A percentile compares a stretch with the other conserved stretches of the same genome.
These are phyloP conservation scores for Paraurostyla sp. DNA, from an alignment of 73 alveolate genomes.

Conservation along the genomic window DNA sequence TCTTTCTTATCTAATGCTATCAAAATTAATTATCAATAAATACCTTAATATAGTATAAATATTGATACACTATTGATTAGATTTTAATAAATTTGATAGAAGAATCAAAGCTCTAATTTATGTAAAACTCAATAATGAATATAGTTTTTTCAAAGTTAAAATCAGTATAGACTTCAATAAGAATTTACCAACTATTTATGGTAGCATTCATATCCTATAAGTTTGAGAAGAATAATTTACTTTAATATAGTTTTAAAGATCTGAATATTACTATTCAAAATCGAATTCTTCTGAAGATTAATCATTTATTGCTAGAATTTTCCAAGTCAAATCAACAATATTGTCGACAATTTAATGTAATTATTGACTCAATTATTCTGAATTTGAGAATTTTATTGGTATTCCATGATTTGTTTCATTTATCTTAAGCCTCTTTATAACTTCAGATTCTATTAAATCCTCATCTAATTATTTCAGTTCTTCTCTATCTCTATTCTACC, in stretches of 20 bases:
- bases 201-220: too few species aligned
- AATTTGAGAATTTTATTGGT: background rate
- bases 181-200: too few species aligned
- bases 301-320: background rate
- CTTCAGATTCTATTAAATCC: background rate
- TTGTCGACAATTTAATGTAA: background rate
- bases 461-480: background rate
- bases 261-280: background rate
- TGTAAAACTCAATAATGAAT: too few species aligned
- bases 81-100: too few species aligned
- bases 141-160: too few species aligned
- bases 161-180: too few species aligned
- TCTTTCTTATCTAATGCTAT: too few species aligned
- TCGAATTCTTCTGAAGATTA: background rate
- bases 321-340: background rate
- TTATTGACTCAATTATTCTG: background rate
- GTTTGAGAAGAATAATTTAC: too few species aligned
- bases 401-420: background rate
- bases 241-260: background rate
- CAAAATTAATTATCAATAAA: too few species aligned
- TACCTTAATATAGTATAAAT: too few species aligned
- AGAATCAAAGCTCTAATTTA: too few species aligned
- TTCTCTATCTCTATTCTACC: background rate
- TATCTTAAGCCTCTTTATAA: background rate
- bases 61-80: too few species aligned